These are phyloP conservation scores for Diospyros lotus DNA, from an alignment of 148 eudicot genomes.

Conservation along the genomic window DNA sequence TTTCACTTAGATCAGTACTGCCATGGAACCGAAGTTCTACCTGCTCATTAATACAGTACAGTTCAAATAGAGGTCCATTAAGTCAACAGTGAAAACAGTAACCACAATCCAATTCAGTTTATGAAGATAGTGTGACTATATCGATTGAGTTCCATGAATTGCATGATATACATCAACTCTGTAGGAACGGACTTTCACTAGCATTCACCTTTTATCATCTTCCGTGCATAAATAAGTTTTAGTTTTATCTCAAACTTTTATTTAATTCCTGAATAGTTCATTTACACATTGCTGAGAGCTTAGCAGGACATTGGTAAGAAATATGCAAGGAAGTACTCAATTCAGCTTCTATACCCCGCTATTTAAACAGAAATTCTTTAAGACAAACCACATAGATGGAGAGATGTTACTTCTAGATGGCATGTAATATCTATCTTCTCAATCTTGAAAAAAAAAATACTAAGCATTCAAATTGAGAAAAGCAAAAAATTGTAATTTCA, in stretches of 20 bases:
- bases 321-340: too few species aligned
- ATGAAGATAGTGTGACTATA: background rate
- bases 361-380: too few species aligned
- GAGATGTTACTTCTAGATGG: too few species aligned
- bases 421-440: too few species aligned
- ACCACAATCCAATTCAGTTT: background rate
- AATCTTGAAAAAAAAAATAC: too few species aligned
- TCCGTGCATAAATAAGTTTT: background rate
- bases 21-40: slow-evolving; percentile 71
- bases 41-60: slow-evolving; percentile 28
- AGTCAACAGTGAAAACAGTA: background rate
- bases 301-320: too few species aligned
- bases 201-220: background rate
- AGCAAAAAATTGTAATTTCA: too few species aligned
- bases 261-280: background rate
- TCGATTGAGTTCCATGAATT: background rate
- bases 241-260: background rate
- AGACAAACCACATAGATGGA: too few species aligned
- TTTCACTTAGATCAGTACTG: slow-evolving; percentile 43
- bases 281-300: too few species aligned
- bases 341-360: too few species aligned
- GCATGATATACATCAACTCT: background rate
- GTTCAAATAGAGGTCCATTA: background rate
- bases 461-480: too few species aligned
- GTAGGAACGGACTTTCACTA: background rate